Evolutionary conservation across 2,329 filamentous ascomycete genomes (phyloP).

Genomic region (Epichloe sp.): DNA sequence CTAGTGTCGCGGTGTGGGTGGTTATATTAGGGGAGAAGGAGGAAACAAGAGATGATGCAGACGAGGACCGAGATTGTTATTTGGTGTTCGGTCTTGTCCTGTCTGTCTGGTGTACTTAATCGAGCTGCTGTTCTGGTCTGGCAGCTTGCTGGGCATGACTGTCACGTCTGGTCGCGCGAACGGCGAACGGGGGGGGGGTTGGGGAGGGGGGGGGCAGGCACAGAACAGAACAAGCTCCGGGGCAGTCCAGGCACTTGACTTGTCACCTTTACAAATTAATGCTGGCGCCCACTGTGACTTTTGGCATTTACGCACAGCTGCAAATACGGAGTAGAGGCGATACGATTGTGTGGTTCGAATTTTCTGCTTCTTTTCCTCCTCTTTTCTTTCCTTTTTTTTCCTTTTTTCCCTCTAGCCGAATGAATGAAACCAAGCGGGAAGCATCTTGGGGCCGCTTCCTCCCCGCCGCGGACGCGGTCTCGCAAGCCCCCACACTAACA

Average conservation of each 20-base stretch:
- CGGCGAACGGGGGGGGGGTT: background rate
- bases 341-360: too few relatives aligned
- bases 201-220: background rate
- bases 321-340: too few relatives aligned
- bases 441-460: too few relatives aligned
- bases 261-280: too few relatives aligned
- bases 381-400: too few relatives aligned
- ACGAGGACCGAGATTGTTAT: background rate
- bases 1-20: background rate
- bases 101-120: background rate
- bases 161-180: slow-evolving; percentile 1
- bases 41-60: background rate
- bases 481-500: background rate
- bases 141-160: background rate
- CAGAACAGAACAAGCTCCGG: background rate
- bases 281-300: too few relatives aligned
- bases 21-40: background rate
- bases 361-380: too few relatives aligned
- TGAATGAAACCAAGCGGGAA: background rate
- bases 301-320: too few relatives aligned
- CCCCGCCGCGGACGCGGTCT: background rate
- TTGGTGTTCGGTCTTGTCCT: background rate
- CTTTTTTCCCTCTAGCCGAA: too few relatives aligned
- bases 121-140: background rate
- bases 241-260: background rate